Percentiles rank a stretch among this genome's conserved stretches.
These are phyloP conservation scores for Lipomyces starkeyi DNA, from an alignment of 805 yeast genomes.

Conservation along the genomic window DNA sequence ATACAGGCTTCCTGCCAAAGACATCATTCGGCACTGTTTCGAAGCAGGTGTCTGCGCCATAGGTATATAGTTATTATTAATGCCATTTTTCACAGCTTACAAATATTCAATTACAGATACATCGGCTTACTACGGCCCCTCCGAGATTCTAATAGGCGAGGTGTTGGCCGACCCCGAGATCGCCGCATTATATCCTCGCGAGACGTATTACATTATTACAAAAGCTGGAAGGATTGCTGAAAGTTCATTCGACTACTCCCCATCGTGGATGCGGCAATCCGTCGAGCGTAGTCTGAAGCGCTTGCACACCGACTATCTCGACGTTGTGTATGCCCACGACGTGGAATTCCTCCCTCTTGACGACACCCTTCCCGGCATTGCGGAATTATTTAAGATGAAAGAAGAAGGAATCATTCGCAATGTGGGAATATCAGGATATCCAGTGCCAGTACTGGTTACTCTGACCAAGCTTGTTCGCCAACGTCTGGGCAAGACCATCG, in stretches of 20 bases:
- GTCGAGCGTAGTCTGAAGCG: conserved; percentile 71
- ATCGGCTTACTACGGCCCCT: conserved; percentile 91
- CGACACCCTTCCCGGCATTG: conserved; percentile 66
- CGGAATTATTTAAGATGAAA: conserved; percentile 63
- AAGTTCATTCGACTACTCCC: conserved; percentile 76
- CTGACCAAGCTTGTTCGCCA: conserved; percentile 52
- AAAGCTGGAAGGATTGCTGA: conserved; percentile 80
- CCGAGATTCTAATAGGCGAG: conserved; percentile 74
- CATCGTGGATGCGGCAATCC: conserved; percentile 63
- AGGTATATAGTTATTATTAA: conserved; percentile 15
- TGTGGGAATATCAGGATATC: conserved; percentile 88
- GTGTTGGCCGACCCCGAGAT: conserved; percentile 56
- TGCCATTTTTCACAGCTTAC: neutral
- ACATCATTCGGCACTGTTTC: conserved; percentile 66
- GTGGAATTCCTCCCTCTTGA: conserved; percentile 73
- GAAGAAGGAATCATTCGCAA: conserved; percentile 63
- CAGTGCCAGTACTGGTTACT: conserved; percentile 67
- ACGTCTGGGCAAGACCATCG: conserved; percentile 65
- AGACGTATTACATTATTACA: conserved; percentile 72
- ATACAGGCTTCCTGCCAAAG: conserved; percentile 58
- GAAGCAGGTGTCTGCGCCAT: conserved; percentile 72
- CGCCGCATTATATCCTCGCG: conserved; percentile 56
- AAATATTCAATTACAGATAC: conserved; percentile 61
- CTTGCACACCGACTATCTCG: conserved; percentile 71
- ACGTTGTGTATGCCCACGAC: conserved; percentile 86